Conservation (phyloP, 345 rosid genomes). For the Tarenaya hassleriana region DNA sequence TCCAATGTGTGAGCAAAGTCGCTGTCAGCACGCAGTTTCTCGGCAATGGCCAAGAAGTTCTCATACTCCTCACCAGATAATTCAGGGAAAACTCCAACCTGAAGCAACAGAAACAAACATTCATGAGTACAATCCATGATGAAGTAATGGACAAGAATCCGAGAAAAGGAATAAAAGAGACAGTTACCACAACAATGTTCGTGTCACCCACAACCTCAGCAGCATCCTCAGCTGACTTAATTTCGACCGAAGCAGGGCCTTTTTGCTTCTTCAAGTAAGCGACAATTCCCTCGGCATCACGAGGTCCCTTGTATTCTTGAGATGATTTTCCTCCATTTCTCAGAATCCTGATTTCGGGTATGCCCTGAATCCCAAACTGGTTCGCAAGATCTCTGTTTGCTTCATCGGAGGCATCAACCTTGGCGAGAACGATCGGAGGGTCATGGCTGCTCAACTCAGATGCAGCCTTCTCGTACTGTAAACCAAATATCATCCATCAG, state of each 20-base stretch:
- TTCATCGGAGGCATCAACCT: slow-evolving; percentile 87
- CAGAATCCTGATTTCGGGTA: slow-evolving; percentile 79
- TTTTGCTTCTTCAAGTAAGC: slow-evolving; percentile 78
- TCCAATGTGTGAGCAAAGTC: slow-evolving; percentile 78
- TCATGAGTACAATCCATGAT: not conserved
- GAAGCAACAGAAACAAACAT: slow-evolving; percentile 19
- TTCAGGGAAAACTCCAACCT: slow-evolving; percentile 90
- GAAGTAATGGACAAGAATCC: slow-evolving; percentile 8
- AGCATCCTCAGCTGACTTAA: slow-evolving; percentile 68
- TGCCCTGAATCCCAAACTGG: slow-evolving; percentile 58
- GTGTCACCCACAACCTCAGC: slow-evolving; percentile 48
- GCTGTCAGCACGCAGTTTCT: slow-evolving; percentile 78
- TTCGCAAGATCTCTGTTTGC: slow-evolving; percentile 57
- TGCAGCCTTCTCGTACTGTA: slow-evolving; percentile 93
- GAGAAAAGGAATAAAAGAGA: not conserved
- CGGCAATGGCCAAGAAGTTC: slow-evolving; percentile 57
- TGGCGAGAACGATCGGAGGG: slow-evolving; percentile 67
- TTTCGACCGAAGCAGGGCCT: slow-evolving; percentile 85
- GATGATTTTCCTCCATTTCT: slow-evolving; percentile 70
- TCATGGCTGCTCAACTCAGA: slow-evolving; percentile 58
- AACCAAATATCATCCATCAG: slow-evolving; percentile 1
- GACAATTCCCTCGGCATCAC: slow-evolving; percentile 87
- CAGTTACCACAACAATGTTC: slow-evolving; percentile 66
- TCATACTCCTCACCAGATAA: slow-evolving; percentile 81
- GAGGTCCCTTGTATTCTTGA: slow-evolving; percentile 93